These are phyloP conservation scores for Phytophthora sp. DNA, from an alignment of 352 stramenopile genomes.

Conservation along the genomic window DNA sequence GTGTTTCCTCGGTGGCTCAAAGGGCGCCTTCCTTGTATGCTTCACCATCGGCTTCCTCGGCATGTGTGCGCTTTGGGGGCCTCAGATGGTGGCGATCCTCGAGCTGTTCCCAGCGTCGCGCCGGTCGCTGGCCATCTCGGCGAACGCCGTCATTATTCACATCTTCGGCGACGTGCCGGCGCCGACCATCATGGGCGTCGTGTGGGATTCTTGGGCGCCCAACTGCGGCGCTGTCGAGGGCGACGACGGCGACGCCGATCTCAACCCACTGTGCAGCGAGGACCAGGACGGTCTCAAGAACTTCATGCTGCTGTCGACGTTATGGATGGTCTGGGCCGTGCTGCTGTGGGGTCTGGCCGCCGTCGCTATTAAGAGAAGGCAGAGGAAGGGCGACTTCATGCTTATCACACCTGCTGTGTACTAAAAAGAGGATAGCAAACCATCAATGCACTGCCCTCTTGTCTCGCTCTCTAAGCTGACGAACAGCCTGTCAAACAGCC, in stretches of 20 bases:
- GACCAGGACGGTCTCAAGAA: conserved; percentile 55
- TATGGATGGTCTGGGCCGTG: conserved; percentile 71
- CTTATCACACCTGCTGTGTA: conserved; percentile 37
- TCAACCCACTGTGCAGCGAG: conserved; percentile 58
- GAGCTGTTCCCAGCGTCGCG: conserved; percentile 73
- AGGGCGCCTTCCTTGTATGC: conserved; percentile 54
- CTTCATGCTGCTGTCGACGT: conserved; percentile 56
- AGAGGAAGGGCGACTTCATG: conserved; percentile 35
- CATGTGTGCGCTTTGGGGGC: conserved; percentile 61
- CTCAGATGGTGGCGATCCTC: conserved; percentile 78
- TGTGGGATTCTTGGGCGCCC: conserved; percentile 88
- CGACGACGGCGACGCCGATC: conserved; percentile 42
- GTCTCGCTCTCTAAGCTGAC: too few relatives aligned
- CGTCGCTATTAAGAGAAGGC: conserved; percentile 36
- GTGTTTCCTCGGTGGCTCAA: conserved; percentile 43
- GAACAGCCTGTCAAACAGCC: too few relatives aligned
- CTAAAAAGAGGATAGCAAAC: too few relatives aligned
- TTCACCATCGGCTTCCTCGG: conserved; percentile 59
- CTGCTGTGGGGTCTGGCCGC: conserved; percentile 50
- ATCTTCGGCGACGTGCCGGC: conserved; percentile 90
- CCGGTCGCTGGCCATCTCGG: conserved; percentile 78
- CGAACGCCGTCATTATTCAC: conserved; percentile 87
- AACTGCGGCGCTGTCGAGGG: conserved; percentile 65
- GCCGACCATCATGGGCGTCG: conserved; percentile 83
- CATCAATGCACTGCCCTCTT: too few relatives aligned